A percentile compares a stretch with the other conserved stretches of the same genome.
Evolutionary conservation across 805 yeast species (phyloP).

Genomic region (Lachancea cidri): DNA sequence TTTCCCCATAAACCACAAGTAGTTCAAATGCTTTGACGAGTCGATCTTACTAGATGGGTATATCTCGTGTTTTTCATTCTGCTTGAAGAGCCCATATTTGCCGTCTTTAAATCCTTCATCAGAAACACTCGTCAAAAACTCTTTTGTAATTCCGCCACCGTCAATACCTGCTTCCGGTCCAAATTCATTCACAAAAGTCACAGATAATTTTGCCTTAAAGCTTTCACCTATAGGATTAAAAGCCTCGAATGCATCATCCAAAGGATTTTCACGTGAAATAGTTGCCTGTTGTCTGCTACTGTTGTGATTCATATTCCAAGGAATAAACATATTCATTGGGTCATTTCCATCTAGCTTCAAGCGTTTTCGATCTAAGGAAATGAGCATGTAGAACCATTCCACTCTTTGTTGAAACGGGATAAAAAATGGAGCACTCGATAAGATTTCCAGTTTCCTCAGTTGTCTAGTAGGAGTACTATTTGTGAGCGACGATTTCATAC

Average conservation of each 20-base stretch:
- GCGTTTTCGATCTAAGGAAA: constrained; percentile 46
- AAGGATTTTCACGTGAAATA: constrained; percentile 62
- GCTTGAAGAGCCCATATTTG: constrained; percentile 35
- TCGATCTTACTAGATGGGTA: constrained; percentile 47
- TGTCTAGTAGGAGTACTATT: constrained; percentile 14
- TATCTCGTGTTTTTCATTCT: constrained; percentile 50
- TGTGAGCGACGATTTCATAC: constrained; percentile 10
- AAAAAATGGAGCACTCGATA: constrained; percentile 70
- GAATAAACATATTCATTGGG: constrained; percentile 13
- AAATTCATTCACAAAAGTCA: constrained; percentile 64
- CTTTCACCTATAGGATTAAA: constrained; percentile 49
- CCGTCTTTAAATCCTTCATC: constrained; percentile 56
- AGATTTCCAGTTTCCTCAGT: constrained; percentile 41
- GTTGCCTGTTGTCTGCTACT: constrained; percentile 37
- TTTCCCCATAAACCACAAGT: constrained; percentile 65
- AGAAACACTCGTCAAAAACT: constrained; percentile 70
- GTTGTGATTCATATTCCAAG: constrained; percentile 13
- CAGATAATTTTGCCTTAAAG: constrained; percentile 56
- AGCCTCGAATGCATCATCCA: constrained; percentile 67
- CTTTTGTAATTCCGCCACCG: constrained; percentile 96
- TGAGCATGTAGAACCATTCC: constrained; percentile 58
- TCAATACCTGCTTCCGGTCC: constrained; percentile 81
- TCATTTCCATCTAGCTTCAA: constrained; percentile 22
- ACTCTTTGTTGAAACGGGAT: constrained; percentile 74
- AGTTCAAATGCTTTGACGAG: constrained; percentile 29